Evolutionary conservation across 2,329 filamentous ascomycete species (phyloP), one percentile per base, ranked within the genome.

Genomic region (Fusarium torreyae): DNA sequence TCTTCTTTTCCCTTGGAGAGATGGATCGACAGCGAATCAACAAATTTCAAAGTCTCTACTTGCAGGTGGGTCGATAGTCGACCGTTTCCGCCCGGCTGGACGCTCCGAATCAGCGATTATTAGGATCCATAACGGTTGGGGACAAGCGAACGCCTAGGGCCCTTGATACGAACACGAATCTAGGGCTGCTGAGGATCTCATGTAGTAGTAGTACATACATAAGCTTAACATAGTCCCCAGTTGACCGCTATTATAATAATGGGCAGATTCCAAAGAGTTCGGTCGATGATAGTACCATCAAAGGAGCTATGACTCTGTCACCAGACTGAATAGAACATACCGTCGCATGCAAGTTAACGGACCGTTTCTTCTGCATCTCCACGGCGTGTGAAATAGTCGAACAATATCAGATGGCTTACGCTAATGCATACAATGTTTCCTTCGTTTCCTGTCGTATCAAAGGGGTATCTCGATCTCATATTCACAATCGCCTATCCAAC

Each of bases 381-480:
- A 33, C 54, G 54, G 54, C 44, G 44, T 55, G 26, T 20, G 13
- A 28, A 52, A 39, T 10, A 45, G 15, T 42, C 31, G 40, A 51
- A 34, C 24, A 51, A 43, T 36, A 44, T 45, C 48, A 39, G 42
- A 26, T 59, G 62, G 40, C 40, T 57, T 54, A 18, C 33, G 34
- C 31, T 62, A 54, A 50, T 43, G 26, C 39, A 46, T 50, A 42
- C n/a, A 64, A 48, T 52, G 18, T 59, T 17, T 39, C 11, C 18
- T 28, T 42, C 15, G 22, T 60, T 64, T 63, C 22, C 38, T 54
- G 48, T 54, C 44, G 24, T 69, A 33, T 33, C 40, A 69, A 48
- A 26, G 51, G 63, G 68, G 68, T 70, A 70, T 70, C 64, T 70
- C 52, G 55, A 66, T 70, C 51, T 69, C 54, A 44, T 66, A 31